These are phyloP conservation scores for Reticulomyxa filosa DNA, from an alignment of 78 protist genomes.

Conservation along the genomic window DNA sequence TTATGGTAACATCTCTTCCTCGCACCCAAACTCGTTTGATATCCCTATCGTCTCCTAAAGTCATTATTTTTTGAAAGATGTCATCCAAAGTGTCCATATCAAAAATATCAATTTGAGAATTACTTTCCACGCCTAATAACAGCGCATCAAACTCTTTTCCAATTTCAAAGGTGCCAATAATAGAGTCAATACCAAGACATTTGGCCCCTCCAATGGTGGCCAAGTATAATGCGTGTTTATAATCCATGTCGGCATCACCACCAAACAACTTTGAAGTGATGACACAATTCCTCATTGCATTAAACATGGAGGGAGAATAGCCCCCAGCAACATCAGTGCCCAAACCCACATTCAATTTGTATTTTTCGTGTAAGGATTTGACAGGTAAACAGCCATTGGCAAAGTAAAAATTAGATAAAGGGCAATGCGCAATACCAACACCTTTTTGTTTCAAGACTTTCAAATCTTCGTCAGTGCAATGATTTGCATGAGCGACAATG, in stretches of 20 bases:
- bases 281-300: neutral
- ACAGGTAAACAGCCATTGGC: constrained; percentile 1
- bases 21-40: neutral
- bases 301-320: constrained; percentile 8
- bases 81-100: neutral
- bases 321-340: constrained; percentile 27
- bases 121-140: neutral
- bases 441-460: neutral
- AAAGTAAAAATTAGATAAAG: constrained; percentile 14
- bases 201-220: too few species aligned
- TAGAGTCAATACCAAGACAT: neutral
- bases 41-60: neutral
- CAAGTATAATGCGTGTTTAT: neutral
- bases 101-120: neutral
- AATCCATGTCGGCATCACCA: neutral
- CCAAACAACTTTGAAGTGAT: neutral
- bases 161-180: neutral
- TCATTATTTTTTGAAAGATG: neutral
- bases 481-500: constrained; percentile 15
- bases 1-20: neutral
- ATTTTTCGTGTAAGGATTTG: too few species aligned
- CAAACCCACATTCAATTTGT: too few species aligned
- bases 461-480: neutral
- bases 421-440: constrained; percentile 8
- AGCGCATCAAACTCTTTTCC: neutral